A percentile compares a stretch with the other conserved stretches of the same genome.
Evolutionary conservation across 2,329 filamentous ascomycete species (phyloP).

Genomic region (Leptodontidium sp.): DNA sequence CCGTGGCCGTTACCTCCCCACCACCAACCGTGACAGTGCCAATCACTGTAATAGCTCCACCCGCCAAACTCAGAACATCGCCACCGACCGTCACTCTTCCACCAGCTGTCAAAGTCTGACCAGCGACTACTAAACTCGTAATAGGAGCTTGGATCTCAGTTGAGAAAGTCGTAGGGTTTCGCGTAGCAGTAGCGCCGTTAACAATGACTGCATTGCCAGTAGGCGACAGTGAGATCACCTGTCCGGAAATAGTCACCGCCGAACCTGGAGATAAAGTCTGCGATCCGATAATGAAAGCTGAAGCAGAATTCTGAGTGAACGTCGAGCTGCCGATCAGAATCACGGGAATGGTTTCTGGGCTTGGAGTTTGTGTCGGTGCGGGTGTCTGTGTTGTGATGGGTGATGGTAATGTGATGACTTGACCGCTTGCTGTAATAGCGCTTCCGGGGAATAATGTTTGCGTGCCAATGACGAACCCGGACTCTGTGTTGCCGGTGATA

Average conservation of each 20-base stretch:
- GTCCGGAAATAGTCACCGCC: conserved; percentile 31
- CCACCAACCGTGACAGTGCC: conserved; percentile 42
- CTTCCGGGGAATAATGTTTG: conserved; percentile 40
- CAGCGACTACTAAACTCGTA: conserved; percentile 35
- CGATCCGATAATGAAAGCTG: conserved; percentile 31
- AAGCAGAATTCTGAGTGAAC: conserved; percentile 35
- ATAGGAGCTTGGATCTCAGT: conserved; percentile 24
- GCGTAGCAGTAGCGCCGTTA: conserved; percentile 20
- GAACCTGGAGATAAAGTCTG: conserved; percentile 33
- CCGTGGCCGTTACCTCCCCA: conserved; percentile 31
- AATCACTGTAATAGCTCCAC: conserved; percentile 36
- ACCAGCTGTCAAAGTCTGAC: conserved; percentile 42
- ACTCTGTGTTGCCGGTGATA: conserved; percentile 32
- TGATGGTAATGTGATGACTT: conserved; percentile 37
- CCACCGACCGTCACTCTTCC: conserved; percentile 42
- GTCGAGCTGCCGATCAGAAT: conserved; percentile 36
- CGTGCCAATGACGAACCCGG: conserved; percentile 37
- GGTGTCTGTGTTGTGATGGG: conserved; percentile 30
- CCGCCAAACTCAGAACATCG: conserved; percentile 41
- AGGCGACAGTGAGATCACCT: conserved; percentile 35
- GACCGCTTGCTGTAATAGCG: conserved; percentile 37
- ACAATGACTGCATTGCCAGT: conserved; percentile 38
- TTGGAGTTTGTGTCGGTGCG: conserved; percentile 12
- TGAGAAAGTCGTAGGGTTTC: conserved; percentile 19
- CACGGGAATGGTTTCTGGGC: conserved; percentile 23